Conservation (phyloP, 2,329 filamentous ascomycete species). For the Chrysosporium queenslandicum region DNA sequence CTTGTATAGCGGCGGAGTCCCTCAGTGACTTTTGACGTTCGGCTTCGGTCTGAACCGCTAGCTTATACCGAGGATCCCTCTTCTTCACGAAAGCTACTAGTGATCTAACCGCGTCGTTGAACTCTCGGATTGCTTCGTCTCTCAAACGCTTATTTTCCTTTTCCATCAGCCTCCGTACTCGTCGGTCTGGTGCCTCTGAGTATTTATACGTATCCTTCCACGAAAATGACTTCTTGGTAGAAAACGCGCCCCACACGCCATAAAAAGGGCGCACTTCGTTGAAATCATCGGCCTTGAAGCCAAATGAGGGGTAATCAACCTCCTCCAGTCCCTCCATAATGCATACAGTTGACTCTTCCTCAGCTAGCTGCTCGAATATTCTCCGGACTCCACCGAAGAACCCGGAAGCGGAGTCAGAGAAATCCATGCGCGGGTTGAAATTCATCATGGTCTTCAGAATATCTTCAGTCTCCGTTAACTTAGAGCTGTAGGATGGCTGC, state of each 20-base stretch:
- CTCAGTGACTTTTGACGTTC: slow-evolving; percentile 70
- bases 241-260: slow-evolving; percentile 65
- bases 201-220: slow-evolving; percentile 83
- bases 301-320: slow-evolving; percentile 71
- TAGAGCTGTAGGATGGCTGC: slow-evolving; percentile 57
- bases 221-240: slow-evolving; percentile 72
- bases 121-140: slow-evolving; percentile 73
- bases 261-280: slow-evolving; percentile 72
- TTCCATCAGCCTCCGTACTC: slow-evolving; percentile 75
- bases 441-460: slow-evolving; percentile 67
- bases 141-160: slow-evolving; percentile 83
- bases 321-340: slow-evolving; percentile 54
- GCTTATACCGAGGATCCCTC: slow-evolving; percentile 73
- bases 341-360: slow-evolving; percentile 68
- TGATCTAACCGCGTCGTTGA: slow-evolving; percentile 83
- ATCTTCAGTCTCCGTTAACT: slow-evolving; percentile 69
- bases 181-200: slow-evolving; percentile 77
- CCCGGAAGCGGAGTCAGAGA: slow-evolving; percentile 66
- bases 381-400: slow-evolving; percentile 75
- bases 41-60: slow-evolving; percentile 65
- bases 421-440: slow-evolving; percentile 68
- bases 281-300: slow-evolving; percentile 62
- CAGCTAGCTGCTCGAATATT: slow-evolving; percentile 67
- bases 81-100: slow-evolving; percentile 83
- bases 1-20: slow-evolving; percentile 71